Conservation (phyloP, 495 filamentous ascomycete species). For the Neurospora terricola region DNA sequence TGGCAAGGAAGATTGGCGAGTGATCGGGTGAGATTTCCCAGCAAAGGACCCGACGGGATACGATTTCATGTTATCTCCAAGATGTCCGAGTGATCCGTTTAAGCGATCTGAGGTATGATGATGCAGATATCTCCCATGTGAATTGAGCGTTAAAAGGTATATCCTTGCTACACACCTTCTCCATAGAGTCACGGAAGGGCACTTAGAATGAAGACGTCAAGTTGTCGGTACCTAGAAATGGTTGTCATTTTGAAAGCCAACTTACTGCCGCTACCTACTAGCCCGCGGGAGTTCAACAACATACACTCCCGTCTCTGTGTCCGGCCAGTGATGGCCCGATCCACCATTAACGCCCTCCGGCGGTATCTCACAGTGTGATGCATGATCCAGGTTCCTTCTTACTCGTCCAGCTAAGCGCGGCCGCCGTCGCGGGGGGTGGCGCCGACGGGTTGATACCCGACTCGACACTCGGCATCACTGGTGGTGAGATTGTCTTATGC, state of each 20-base stretch:
- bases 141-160: neutral
- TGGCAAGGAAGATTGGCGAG: neutral
- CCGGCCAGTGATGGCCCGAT: neutral
- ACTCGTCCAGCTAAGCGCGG: neutral
- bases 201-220: neutral
- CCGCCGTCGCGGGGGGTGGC: neutral
- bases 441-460: neutral
- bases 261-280: too few relatives aligned
- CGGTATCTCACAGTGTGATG: too few relatives aligned
- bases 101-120: neutral
- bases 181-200: neutral
- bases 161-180: neutral
- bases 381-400: neutral
- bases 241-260: too few relatives aligned
- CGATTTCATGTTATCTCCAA: neutral
- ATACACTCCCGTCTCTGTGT: neutral
- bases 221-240: neutral
- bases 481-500: neutral
- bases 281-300: too few relatives aligned
- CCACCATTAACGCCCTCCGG: neutral
- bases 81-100: neutral
- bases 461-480: neutral
- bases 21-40: neutral
- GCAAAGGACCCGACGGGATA: neutral
- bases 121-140: neutral